These are phyloP conservation scores for Pythium aquatile DNA, from an alignment of 352 stramenopile species.

Conservation along the genomic window DNA sequence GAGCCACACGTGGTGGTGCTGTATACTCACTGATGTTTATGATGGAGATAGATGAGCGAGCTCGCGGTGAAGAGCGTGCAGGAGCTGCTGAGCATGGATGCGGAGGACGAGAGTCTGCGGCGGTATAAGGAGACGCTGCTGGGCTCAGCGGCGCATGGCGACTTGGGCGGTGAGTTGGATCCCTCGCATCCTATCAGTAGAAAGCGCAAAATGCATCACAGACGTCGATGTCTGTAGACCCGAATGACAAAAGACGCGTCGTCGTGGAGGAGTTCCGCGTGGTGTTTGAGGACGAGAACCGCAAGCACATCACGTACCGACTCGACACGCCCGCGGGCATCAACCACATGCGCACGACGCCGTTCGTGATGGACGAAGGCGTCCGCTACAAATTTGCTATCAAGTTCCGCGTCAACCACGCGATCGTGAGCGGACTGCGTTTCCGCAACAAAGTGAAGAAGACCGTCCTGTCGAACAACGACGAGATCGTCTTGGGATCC, in stretches of 20 bases:
- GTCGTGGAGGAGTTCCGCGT: constrained; percentile 88
- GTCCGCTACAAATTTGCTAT: constrained; percentile 84
- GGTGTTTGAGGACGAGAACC: constrained; percentile 69
- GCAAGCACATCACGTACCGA: constrained; percentile 62
- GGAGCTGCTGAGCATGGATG: constrained; percentile 72
- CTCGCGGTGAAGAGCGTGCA: constrained; percentile 61
- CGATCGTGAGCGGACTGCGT: constrained; percentile 81
- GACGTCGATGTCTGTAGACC: constrained; percentile 37
- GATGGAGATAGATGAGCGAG: constrained; percentile 50
- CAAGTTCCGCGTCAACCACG: constrained; percentile 79
- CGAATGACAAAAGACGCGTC: constrained; percentile 58
- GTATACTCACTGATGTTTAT: background rate
- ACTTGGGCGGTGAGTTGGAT: constrained; percentile 57
- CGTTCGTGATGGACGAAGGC: constrained; percentile 75
- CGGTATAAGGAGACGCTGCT: constrained; percentile 88
- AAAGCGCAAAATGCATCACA: background rate
- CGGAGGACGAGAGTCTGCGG: constrained; percentile 78
- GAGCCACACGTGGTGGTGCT: background rate
- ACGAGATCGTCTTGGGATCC: constrained; percentile 84
- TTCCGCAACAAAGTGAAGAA: constrained; percentile 89
- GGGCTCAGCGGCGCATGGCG: constrained; percentile 69
- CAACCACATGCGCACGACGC: constrained; percentile 66
- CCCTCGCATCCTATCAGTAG: background rate
- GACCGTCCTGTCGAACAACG: constrained; percentile 63
- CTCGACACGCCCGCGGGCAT: constrained; percentile 68